These are phyloP conservation scores for Lactarius quietus DNA, from an alignment of 768 basidiomycete genomes.

Conservation along the genomic window DNA sequence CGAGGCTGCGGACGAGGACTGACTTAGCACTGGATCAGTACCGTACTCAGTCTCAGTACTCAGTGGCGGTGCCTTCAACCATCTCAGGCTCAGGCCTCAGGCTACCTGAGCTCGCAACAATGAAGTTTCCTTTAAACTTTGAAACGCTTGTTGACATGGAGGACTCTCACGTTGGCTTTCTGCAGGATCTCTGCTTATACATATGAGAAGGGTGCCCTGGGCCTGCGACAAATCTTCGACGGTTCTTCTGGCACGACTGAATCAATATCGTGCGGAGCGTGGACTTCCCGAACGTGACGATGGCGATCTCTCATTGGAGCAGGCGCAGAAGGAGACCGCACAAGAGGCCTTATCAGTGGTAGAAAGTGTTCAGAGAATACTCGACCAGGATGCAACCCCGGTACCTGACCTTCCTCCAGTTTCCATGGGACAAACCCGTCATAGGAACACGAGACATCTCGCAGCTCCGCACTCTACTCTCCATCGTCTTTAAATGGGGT, in stretches of 20 bases:
- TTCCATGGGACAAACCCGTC: conserved; percentile 33
- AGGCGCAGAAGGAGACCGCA: conserved; percentile 22
- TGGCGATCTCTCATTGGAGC: conserved; percentile 9
- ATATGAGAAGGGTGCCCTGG: conserved; percentile 21
- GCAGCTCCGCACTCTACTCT: conserved; percentile 58
- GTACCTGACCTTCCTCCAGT: background rate
- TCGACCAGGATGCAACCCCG: conserved; percentile 13
- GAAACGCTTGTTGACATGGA: conserved; percentile 15
- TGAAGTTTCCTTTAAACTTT: background rate
- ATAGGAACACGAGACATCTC: conserved; percentile 68
- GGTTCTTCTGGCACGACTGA: conserved; percentile 21
- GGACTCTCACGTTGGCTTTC: conserved; percentile 16
- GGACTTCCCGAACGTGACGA: conserved; percentile 16
- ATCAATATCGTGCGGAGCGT: conserved; percentile 17
- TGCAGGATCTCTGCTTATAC: conserved; percentile 19
- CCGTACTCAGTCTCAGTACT: no score
- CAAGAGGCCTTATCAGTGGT: conserved; percentile 21
- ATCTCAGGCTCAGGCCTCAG: no score
- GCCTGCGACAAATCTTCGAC: conserved; percentile 13
- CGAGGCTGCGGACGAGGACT: no score
- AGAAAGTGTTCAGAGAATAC: conserved; percentile 22
- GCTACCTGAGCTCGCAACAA: background rate
- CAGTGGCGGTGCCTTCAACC: no score
- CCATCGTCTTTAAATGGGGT: conserved; percentile 72
- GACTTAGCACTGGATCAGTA: no score